Percentiles rank a stretch among this genome's conserved stretches.
Conservation (phyloP, 2,329 filamentous ascomycete genomes). For the Epichloe gansuensis region DNA sequence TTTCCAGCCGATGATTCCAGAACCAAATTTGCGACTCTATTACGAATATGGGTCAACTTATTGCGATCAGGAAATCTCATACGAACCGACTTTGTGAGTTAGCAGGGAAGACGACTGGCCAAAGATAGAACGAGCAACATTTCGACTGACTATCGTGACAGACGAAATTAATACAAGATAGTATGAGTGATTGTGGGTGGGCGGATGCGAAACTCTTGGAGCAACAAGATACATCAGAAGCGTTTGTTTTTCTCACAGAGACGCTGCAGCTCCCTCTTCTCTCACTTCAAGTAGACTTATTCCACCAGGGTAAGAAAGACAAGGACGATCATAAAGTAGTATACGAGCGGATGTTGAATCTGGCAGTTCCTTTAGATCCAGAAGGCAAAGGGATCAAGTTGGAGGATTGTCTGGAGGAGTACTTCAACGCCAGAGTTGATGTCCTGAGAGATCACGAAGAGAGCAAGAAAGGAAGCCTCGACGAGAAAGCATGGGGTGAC, state of each 20-base stretch:
- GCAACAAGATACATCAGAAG: constrained; percentile 93
- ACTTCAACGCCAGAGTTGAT: constrained; percentile 90
- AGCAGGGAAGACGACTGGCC: neutral
- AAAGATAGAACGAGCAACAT: neutral
- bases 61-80: constrained; percentile 75
- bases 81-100: constrained; percentile 63
- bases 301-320: constrained; percentile 76
- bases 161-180: constrained; percentile 72
- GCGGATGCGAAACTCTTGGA: constrained; percentile 59
- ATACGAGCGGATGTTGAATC: constrained; percentile 78
- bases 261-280: constrained; percentile 77
- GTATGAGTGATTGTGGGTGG: constrained; percentile 81
- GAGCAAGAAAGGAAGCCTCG: constrained; percentile 30
- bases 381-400: constrained; percentile 61
- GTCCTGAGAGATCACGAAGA: constrained; percentile 61
- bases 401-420: constrained; percentile 84
- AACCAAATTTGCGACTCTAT: constrained; percentile 59
- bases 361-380: constrained; percentile 71
- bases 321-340: constrained; percentile 89
- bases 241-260: constrained; percentile 88
- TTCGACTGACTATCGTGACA: constrained; percentile 21
- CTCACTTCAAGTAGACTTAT: constrained; percentile 86
- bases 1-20: constrained; percentile 55
- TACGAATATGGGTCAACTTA: constrained; percentile 90
- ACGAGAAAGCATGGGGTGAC: constrained; percentile 15